Evolutionary conservation across 2,329 filamentous ascomycete genomes (phyloP), one percentile per base, ranked within the genome.

Genomic region (Pseudogymnoascus sp.): DNA sequence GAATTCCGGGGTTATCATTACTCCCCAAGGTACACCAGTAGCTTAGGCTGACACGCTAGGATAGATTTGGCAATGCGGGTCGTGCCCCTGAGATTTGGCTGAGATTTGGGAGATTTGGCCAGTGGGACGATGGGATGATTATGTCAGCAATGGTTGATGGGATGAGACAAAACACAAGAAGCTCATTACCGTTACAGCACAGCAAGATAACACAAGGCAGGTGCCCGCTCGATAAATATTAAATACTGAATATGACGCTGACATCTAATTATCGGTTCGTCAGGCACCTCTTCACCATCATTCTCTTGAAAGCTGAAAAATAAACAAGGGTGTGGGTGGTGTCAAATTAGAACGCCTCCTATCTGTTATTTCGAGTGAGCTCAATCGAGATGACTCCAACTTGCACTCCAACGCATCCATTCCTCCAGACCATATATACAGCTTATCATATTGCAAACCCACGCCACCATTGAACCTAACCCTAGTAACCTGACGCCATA

Each of bases 401-500:
- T 33, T 6, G 22, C 11, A 33, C 10, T 22, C 46, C 26, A 19
- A 6, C n/a, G 14, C 50, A 22, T 33, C n/a, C 22, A 33, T 16
- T 8, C 50, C 11, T 56, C 28, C 50, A 12, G 11, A 56, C 2
- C 28, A 56, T 56, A 56, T 56, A 33, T 56, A 56, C 50, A 56
- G 50, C 28, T 56, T 35, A 56, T 33, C 50, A 33, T 35, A 56
- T 56, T 56, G 50, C 16, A 56, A 56, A 56, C n/a, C n/a, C 50
- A 6, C 50, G n/a, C 31, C 50, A 56, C 11, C n/a, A 33, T 53
- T 35, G 50, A 56, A 31, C 50, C 50, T 56, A 35, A 3, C 22
- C 50, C 50, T 56, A 56, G 16, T 56, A 56, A 56, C 46, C 46
- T 31, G 46, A 56, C 50, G 50, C 50, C 50, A 56, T 33, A 33